Percentiles rank a stretch among this genome's conserved stretches.
phyloP scores from a whole-genome alignment of 2,329 filamentous ascomycete genomes.

The Diaporthe humulicola region DNA sequence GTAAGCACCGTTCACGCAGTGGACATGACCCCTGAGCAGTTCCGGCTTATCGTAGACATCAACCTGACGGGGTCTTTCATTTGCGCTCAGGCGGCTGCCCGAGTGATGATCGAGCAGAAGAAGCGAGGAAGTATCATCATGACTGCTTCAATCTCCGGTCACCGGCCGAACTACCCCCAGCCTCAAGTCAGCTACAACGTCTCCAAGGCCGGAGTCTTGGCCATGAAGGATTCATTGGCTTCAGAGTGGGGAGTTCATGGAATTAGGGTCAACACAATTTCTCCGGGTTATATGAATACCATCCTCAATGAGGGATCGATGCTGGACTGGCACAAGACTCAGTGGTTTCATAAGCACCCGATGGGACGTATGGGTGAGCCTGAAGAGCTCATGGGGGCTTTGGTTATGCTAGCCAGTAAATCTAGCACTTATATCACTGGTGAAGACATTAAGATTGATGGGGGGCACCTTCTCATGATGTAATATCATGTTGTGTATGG shows the following conservation, averaged over 20 bases:
- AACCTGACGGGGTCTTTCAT: slow-evolving; percentile 81
- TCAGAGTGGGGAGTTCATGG: slow-evolving; percentile 81
- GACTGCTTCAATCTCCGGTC: slow-evolving; percentile 76
- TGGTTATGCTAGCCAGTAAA: slow-evolving; percentile 71
- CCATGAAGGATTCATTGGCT: slow-evolving; percentile 74
- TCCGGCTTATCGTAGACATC: slow-evolving; percentile 75
- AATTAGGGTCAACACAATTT: slow-evolving; percentile 78
- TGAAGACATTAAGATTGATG: slow-evolving; percentile 75
- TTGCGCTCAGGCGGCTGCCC: slow-evolving; percentile 73
- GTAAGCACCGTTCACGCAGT: slow-evolving; percentile 73
- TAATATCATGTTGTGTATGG: neutral
- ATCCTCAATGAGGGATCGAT: slow-evolving; percentile 77
- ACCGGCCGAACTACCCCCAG: slow-evolving; percentile 79
- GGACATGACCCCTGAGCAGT: slow-evolving; percentile 70
- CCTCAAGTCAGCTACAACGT: slow-evolving; percentile 81
- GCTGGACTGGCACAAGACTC: slow-evolving; percentile 63
- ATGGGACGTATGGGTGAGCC: slow-evolving; percentile 75
- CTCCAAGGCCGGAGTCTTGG: slow-evolving; percentile 75
- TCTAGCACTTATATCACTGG: slow-evolving; percentile 79
- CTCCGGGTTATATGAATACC: slow-evolving; percentile 84
- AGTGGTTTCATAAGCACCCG: slow-evolving; percentile 73
- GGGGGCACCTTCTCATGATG: slow-evolving; percentile 52
- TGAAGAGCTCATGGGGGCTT: slow-evolving; percentile 72
- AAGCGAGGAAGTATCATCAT: slow-evolving; percentile 74
- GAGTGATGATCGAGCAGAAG: slow-evolving; percentile 63